These are phyloP conservation scores for Daucus carota DNA, from an alignment of 129 eudicot genomes.

Conservation along the genomic window DNA sequence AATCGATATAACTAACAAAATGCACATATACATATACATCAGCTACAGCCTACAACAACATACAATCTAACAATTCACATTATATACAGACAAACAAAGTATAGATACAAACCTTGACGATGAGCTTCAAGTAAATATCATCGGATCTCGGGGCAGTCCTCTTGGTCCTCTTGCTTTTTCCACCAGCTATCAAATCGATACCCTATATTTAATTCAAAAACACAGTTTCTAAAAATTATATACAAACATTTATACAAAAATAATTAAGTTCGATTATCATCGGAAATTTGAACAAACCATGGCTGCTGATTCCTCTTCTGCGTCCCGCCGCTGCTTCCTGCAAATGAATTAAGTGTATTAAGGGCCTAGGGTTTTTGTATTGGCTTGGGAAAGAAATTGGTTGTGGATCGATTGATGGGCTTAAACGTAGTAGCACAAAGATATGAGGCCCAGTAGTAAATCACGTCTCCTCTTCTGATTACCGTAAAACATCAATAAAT, in stretches of 20 bases:
- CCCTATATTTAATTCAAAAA: slow-evolving; percentile 14
- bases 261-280: too few species aligned
- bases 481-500: too few species aligned
- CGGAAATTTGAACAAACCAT: neutral
- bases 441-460: too few species aligned
- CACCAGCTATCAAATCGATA: slow-evolving; percentile 44
- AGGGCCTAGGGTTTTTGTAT: neutral
- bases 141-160: slow-evolving; percentile 44
- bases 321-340: neutral
- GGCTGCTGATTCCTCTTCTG: neutral
- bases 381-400: too few species aligned
- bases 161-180: slow-evolving; percentile 41
- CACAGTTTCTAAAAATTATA: neutral
- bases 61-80: neutral
- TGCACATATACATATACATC: neutral
- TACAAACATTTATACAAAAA: too few species aligned
- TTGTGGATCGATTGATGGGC: too few species aligned
- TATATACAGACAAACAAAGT: too few species aligned
- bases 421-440: too few species aligned
- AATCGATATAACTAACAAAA: slow-evolving; percentile 39
- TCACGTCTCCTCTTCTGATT: too few species aligned
- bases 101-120: slow-evolving; percentile 32
- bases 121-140: slow-evolving; percentile 45
- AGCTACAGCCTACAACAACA: neutral
- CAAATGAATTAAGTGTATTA: neutral